phyloP scores from a whole-genome alignment of 306 rosid species.

The Quercus rubra region DNA sequence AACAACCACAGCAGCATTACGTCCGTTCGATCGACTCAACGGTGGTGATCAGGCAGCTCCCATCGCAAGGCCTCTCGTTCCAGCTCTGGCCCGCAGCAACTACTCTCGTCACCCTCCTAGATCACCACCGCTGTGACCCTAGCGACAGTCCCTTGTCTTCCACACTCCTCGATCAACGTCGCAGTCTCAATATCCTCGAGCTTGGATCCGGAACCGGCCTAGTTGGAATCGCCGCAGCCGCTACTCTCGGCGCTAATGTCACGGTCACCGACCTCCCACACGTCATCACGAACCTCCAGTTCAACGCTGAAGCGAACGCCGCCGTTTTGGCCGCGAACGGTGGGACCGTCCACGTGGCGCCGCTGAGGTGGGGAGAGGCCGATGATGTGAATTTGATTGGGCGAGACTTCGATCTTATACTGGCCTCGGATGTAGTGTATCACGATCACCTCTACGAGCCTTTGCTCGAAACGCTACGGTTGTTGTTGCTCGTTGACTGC shows the following conservation, averaged over 20 bases:
- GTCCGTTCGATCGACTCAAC: constrained; percentile 58
- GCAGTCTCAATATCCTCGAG: constrained; percentile 53
- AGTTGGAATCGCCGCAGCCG: constrained; percentile 85
- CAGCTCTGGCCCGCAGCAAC: constrained; percentile 99
- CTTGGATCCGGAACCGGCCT: constrained; percentile 96
- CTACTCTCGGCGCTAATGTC: constrained; percentile 56
- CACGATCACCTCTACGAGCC: constrained; percentile 81
- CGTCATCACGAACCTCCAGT: constrained; percentile 62
- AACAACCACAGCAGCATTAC: constrained; percentile 37
- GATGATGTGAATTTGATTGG: constrained; percentile 55
- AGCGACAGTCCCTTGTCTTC: constrained; percentile 52
- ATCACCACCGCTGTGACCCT: constrained; percentile 47
- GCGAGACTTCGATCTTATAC: constrained; percentile 56
- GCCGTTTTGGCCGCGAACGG: constrained; percentile 38
- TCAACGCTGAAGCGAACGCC: constrained; percentile 65
- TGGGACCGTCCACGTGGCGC: constrained; percentile 51
- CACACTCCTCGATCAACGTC: constrained; percentile 27
- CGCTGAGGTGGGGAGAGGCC: constrained; percentile 74
- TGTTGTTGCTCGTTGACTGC: constrained; percentile 20
- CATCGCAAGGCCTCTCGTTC: constrained; percentile 81
- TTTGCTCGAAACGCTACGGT: constrained; percentile 62
- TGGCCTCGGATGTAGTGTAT: constrained; percentile 92
- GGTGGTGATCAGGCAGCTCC: constrained; percentile 66
- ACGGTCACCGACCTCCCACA: constrained; percentile 85
- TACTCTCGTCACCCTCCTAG: constrained; percentile 77